A percentile compares a stretch with the other conserved stretches of the same genome.
These are phyloP conservation scores for Sordariomycetes sp. DNA, from an alignment of 2,329 filamentous ascomycete species.

Conservation along the genomic window DNA sequence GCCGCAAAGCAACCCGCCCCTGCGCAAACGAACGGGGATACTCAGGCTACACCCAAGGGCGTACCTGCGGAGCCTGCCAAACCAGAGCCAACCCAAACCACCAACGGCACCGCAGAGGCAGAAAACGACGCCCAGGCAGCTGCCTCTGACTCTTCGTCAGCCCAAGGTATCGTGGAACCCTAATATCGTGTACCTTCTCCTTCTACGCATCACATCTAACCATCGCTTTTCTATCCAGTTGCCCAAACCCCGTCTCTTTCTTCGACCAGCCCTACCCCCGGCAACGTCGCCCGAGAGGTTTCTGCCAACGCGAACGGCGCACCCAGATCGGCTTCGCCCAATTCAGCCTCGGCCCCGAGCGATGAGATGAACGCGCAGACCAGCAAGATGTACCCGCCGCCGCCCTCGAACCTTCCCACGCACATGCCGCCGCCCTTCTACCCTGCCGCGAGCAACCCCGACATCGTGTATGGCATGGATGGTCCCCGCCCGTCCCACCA, in stretches of 20 bases:
- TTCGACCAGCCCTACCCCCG: neutral
- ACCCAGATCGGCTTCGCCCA: neutral
- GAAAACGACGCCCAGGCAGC: neutral
- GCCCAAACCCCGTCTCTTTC: neutral
- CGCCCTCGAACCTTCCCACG: neutral
- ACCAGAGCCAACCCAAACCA: neutral
- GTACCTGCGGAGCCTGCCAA: neutral
- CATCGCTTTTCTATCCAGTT: neutral
- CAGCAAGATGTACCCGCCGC: neutral
- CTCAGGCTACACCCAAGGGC: slow-evolving; percentile 1
- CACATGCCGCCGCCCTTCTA: neutral
- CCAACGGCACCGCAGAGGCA: neutral
- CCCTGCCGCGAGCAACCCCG: neutral
- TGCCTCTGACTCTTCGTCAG: neutral
- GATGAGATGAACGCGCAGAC: neutral
- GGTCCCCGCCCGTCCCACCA: neutral
- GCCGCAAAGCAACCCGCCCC: neutral
- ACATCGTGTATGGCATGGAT: neutral
- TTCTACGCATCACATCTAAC: neutral
- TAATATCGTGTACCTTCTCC: neutral
- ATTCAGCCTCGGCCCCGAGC: neutral
- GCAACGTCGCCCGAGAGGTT: neutral
- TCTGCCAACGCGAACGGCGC: neutral
- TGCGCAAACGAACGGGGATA: neutral
- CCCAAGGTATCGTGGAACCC: neutral